These are phyloP conservation scores for Lipomyces japonicus DNA, from an alignment of 805 yeast genomes.

Conservation along the genomic window DNA sequence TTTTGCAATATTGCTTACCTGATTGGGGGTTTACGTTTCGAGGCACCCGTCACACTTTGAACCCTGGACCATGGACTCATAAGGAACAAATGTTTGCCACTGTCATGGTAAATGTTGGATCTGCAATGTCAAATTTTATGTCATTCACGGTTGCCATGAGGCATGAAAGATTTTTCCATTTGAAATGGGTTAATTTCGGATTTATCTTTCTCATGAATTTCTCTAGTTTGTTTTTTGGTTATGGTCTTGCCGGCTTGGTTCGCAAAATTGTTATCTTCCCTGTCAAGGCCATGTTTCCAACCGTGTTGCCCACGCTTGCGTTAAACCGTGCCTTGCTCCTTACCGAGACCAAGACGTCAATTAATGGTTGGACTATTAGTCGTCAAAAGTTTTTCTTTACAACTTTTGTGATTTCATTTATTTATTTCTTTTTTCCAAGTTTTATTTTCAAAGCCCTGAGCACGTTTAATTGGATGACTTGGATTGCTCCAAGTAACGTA, in stretches of 20 bases:
- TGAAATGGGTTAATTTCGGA: conserved; percentile 41
- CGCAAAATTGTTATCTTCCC: conserved; percentile 46
- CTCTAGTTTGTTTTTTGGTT: conserved; percentile 60
- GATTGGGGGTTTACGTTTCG: conserved; percentile 26
- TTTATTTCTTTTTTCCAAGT: conserved; percentile 61
- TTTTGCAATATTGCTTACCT: conserved; percentile 22
- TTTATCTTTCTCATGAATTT: conserved; percentile 52
- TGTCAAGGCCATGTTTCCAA: conserved; percentile 57
- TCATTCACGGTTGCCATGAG: conserved; percentile 13
- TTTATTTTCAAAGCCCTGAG: conserved; percentile 57
- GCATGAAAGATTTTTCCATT: conserved; percentile 15
- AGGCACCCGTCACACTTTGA: conserved; percentile 44
- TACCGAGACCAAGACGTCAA: conserved; percentile 43
- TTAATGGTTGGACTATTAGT: conserved; percentile 60
- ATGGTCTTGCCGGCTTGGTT: conserved; percentile 63
- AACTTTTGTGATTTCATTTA: conserved; percentile 42
- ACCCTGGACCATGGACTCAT: conserved; percentile 57
- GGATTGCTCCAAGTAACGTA: conserved; percentile 53
- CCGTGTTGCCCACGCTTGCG: conserved; percentile 47
- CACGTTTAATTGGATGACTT: conserved; percentile 54
- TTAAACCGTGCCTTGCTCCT: conserved; percentile 48
- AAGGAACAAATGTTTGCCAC: conserved; percentile 64
- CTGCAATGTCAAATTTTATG: conserved; percentile 16
- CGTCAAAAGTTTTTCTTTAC: conserved; percentile 50
- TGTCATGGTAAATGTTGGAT: conserved; percentile 24